Percentiles rank a stretch among this genome's conserved stretches.
These are phyloP conservation scores for Adansonia digitata DNA, from an alignment of 345 rosid species.

Conservation along the genomic window DNA sequence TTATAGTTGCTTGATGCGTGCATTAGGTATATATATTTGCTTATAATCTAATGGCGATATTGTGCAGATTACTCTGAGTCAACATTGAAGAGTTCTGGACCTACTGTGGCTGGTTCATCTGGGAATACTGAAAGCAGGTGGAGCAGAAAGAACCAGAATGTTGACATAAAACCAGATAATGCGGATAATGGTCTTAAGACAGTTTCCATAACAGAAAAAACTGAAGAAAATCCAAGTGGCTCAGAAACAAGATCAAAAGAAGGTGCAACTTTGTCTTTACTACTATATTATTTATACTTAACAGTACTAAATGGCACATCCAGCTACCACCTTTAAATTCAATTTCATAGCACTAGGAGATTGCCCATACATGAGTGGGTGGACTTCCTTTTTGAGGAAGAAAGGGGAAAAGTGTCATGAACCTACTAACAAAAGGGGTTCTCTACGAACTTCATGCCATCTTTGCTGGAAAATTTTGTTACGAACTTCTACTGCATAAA, in stretches of 20 bases:
- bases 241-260: slow-evolving; percentile 61
- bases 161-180: slow-evolving; percentile 22
- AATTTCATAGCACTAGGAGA: not conserved
- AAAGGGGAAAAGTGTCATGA: not conserved
- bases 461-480: not conserved
- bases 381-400: not conserved
- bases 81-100: slow-evolving; percentile 26
- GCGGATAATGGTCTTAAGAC: slow-evolving; percentile 25
- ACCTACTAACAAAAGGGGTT: not conserved
- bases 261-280: slow-evolving; percentile 39
- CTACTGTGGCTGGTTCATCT: slow-evolving; percentile 22
- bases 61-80: slow-evolving; percentile 41
- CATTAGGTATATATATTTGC: not conserved
- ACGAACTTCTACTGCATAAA: not conserved
- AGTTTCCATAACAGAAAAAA: slow-evolving; percentile 26
- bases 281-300: not conserved
- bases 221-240: slow-evolving; percentile 52
- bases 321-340: not conserved
- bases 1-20: not conserved
- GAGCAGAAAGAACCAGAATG: slow-evolving; percentile 20
- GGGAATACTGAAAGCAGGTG: slow-evolving; percentile 25
- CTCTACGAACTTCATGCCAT: not conserved
- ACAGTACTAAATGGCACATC: not conserved
- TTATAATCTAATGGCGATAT: slow-evolving; percentile 13
- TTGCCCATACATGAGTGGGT: not conserved